These are phyloP conservation scores for Flagelloscypha sp. DNA, from an alignment of 768 basidiomycete species.

Conservation along the genomic window DNA sequence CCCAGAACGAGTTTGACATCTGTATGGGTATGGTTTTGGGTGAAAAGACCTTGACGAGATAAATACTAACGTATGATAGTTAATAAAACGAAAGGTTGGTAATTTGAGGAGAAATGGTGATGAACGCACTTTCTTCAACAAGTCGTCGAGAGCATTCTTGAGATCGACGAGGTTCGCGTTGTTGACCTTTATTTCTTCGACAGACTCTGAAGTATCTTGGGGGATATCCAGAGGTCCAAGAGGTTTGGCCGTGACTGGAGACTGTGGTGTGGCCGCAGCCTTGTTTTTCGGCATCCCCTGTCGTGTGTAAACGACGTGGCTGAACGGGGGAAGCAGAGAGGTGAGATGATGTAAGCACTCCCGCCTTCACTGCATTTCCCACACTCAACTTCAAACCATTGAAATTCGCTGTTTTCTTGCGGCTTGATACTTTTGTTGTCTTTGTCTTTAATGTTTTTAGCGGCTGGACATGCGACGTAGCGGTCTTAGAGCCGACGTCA, in stretches of 20 bases:
- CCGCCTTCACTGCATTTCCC: no score
- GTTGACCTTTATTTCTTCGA: slow-evolving; percentile 54
- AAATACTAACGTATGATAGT: slow-evolving; percentile 57
- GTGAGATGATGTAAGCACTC: no score
- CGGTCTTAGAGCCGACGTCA: no score
- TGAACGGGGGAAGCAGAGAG: no score
- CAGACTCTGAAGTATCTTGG: slow-evolving; percentile 18
- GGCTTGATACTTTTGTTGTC: no score
- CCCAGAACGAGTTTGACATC: slow-evolving; percentile 84
- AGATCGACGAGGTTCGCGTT: slow-evolving; percentile 48
- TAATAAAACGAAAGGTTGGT: neutral
- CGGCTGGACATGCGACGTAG: no score
- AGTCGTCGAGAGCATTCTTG: slow-evolving; percentile 78
- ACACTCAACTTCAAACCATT: no score
- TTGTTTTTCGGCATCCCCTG: no score
- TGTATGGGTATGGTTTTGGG: slow-evolving; percentile 78
- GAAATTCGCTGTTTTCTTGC: no score
- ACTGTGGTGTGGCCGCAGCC: no score
- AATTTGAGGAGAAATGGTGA: slow-evolving; percentile 9
- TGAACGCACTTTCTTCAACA: slow-evolving; percentile 71
- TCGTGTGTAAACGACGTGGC: no score
- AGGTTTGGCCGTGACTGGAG: slow-evolving; percentile 11
- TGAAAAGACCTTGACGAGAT: slow-evolving; percentile 74
- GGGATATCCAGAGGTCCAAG: slow-evolving; percentile 23
- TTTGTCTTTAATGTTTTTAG: no score